These are phyloP conservation scores for Fonticula alba DNA, from an alignment of 78 protist genomes.

Conservation along the genomic window DNA sequence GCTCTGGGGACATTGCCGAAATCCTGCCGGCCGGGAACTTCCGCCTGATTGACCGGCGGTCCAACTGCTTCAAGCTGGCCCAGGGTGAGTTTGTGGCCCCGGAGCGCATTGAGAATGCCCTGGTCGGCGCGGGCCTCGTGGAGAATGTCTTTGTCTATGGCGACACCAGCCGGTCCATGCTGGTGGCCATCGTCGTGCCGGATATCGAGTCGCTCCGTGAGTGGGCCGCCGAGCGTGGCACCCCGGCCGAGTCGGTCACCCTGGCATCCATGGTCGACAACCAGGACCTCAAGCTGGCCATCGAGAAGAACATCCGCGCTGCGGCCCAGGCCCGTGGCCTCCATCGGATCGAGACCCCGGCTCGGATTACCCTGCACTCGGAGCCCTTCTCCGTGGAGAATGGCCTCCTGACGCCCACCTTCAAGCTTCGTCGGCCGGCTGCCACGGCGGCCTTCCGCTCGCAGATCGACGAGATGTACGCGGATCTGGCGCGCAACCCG, in stretches of 20 bases:
- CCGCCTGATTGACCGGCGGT: conserved; percentile 75
- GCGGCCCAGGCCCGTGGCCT: neutral
- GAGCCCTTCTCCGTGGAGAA: conserved; percentile 46
- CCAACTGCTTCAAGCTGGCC: conserved; percentile 44
- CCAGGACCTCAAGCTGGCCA: neutral
- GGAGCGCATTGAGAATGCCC: neutral
- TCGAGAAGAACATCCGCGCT: neutral
- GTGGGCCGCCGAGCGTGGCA: neutral
- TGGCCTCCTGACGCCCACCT: conserved; percentile 50
- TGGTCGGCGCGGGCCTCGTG: too few species aligned
- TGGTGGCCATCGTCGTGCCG: conserved; percentile 46
- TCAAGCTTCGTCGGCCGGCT: conserved; percentile 48
- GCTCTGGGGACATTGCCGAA: conserved; percentile 92
- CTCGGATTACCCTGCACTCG: neutral
- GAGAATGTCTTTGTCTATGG: neutral
- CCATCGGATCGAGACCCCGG: too few species aligned
- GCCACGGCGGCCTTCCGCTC: conserved; percentile 16
- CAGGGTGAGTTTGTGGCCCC: conserved; percentile 84
- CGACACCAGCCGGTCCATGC: neutral
- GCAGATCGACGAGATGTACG: conserved; percentile 26
- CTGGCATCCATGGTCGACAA: neutral
- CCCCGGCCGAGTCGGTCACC: neutral
- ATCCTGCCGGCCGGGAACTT: too few species aligned
- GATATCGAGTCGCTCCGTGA: neutral
- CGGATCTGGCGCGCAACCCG: too few species aligned